Percentiles rank a stretch among this genome's conserved stretches.
These are phyloP conservation scores for Coniophora puteana DNA, from an alignment of 1,284 basidiomycete species.

Conservation along the genomic window DNA sequence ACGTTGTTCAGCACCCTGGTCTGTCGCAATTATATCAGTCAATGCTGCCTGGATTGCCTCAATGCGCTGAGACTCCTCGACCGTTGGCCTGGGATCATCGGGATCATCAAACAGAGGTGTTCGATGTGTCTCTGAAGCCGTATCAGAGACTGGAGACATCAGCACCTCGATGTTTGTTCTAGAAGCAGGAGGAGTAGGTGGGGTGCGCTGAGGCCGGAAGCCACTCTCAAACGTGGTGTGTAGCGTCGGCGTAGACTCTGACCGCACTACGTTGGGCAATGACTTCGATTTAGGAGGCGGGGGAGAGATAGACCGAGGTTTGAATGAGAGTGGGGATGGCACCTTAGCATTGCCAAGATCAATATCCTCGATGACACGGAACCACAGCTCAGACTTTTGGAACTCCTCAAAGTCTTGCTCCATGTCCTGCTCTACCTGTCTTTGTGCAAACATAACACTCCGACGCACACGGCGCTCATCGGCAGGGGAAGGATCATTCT, in stretches of 20 bases:
- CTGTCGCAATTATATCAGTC: conserved; percentile 88
- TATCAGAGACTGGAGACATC: conserved; percentile 63
- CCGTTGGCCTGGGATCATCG: conserved; percentile 56
- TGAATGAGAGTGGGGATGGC: conserved; percentile 17
- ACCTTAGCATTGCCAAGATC: conserved; percentile 34
- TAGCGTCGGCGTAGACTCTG: too few species aligned
- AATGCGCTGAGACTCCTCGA: conserved; percentile 75
- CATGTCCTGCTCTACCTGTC: conserved; percentile 85
- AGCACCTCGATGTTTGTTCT: conserved; percentile 69
- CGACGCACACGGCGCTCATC: conserved; percentile 64
- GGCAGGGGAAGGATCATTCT: conserved; percentile 41
- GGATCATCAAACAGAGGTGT: conserved; percentile 80
- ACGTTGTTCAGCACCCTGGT: conserved; percentile 42
- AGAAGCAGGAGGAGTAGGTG: conserved; percentile 26
- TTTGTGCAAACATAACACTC: conserved; percentile 81
- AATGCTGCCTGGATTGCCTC: conserved; percentile 93
- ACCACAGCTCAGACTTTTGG: conserved; percentile 84
- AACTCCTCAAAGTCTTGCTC: conserved; percentile 90
- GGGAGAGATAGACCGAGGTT: conserved; percentile 19
- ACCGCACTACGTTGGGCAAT: conserved; percentile 17
- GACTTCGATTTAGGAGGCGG: conserved; percentile 15
- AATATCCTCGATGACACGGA: conserved; percentile 80
- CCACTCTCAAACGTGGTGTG: too few species aligned
- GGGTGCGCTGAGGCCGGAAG: too few species aligned
- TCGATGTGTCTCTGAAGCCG: conserved; percentile 48